phyloP scores from a whole-genome alignment of 2,329 filamentous ascomycete genomes.

The Boeremia exigua region DNA sequence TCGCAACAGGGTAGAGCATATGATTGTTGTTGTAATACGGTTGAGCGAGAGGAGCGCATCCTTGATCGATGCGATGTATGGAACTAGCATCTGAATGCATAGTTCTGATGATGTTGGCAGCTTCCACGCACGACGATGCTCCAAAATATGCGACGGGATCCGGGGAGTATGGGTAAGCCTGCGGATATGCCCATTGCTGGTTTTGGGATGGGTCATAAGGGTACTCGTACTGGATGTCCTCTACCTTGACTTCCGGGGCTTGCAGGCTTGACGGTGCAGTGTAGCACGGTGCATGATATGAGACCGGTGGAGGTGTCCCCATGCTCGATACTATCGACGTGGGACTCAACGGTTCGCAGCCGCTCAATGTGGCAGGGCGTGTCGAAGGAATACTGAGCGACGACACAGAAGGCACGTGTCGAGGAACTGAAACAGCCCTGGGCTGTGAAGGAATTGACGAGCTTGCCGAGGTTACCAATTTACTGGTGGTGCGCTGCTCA shows the following conservation, averaged over 20 bases:
- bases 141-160: constrained; percentile 32
- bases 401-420: constrained; percentile 26
- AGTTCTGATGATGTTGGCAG: constrained; percentile 54
- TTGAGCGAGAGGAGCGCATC: background rate
- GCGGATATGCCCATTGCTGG: constrained; percentile 31
- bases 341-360: constrained; percentile 39
- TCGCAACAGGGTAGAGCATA: background rate
- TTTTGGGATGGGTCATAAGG: constrained; percentile 30
- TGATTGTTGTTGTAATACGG: constrained; percentile 9
- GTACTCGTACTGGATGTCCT: constrained; percentile 33
- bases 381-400: constrained; percentile 31
- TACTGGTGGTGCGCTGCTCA: constrained; percentile 36
- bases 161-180: constrained; percentile 22
- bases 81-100: constrained; percentile 47
- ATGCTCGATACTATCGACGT: constrained; percentile 41
- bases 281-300: constrained; percentile 30
- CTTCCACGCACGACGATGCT: constrained; percentile 48
- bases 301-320: constrained; percentile 37
- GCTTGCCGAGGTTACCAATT: constrained; percentile 25
- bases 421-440: constrained; percentile 23
- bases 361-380: constrained; percentile 31
- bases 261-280: constrained; percentile 27
- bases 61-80: background rate
- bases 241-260: constrained; percentile 32
- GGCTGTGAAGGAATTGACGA: constrained; percentile 24